These are phyloP conservation scores for Suillus americanus DNA, from an alignment of 768 basidiomycete species.

Conservation along the genomic window DNA sequence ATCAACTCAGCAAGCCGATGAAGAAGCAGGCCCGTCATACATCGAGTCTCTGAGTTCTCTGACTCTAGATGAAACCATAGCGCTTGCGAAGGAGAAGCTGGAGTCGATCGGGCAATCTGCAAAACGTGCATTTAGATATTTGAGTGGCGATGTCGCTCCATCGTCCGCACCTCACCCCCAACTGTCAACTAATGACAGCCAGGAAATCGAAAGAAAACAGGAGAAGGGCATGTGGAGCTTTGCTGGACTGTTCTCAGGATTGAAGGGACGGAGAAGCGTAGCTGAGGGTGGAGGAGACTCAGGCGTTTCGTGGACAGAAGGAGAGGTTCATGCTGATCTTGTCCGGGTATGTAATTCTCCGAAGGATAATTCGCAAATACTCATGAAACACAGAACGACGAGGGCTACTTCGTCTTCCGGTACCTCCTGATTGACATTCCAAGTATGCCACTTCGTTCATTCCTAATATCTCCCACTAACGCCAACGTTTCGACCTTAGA, in stretches of 20 bases:
- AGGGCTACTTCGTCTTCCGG: constrained; percentile 75
- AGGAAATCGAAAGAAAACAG: constrained; percentile 29
- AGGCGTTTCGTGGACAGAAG: constrained; percentile 60
- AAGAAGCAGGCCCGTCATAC: constrained; percentile 29
- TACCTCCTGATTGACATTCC: constrained; percentile 81
- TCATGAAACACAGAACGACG: constrained; percentile 53
- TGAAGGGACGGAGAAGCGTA: constrained; percentile 44
- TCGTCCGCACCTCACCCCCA: constrained; percentile 32
- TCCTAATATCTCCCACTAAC: constrained; percentile 10
- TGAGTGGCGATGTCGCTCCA: constrained; percentile 61
- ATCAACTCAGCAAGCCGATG: constrained; percentile 31
- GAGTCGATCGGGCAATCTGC: constrained; percentile 46
- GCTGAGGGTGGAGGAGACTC: constrained; percentile 31
- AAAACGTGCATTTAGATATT: constrained; percentile 64
- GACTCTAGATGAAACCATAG: constrained; percentile 54
- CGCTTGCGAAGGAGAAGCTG: constrained; percentile 44
- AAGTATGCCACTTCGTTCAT: constrained; percentile 47
- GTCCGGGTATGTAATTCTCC: constrained; percentile 53
- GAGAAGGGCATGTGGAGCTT: constrained; percentile 50
- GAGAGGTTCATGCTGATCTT: constrained; percentile 80
- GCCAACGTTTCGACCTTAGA: constrained; percentile 36
- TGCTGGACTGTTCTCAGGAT: constrained; percentile 67
- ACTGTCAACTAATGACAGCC: constrained; percentile 28
- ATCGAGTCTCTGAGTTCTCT: constrained; percentile 51
- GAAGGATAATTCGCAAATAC: constrained; percentile 6